A percentile compares a stretch with the other conserved stretches of the same genome.
phyloP scores from a whole-genome alignment of 108 stramenopile genomes.

The Pseudonitzschia multistriata region DNA sequence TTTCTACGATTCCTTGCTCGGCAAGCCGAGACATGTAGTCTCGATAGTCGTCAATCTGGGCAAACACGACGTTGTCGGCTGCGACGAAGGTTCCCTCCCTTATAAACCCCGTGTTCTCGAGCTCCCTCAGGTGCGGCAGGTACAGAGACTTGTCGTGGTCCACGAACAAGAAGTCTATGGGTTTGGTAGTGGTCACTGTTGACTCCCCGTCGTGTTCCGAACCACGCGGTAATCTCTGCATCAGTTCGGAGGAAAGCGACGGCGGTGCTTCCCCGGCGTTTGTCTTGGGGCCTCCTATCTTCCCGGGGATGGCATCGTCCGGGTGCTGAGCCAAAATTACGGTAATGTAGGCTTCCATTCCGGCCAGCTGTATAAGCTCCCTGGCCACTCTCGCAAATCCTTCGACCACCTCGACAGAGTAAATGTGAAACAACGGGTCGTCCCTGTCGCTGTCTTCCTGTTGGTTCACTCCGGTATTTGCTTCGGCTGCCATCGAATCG shows the following conservation, averaged over 20 bases:
- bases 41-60: constrained; percentile 70
- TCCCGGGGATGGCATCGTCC: not conserved
- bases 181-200: not conserved
- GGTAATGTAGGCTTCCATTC: constrained; percentile 50
- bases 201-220: not conserved
- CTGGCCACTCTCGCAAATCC: constrained; percentile 50
- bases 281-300: constrained; percentile 15
- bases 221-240: not conserved
- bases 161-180: constrained; percentile 73
- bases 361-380: constrained; percentile 55
- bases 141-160: constrained; percentile 91
- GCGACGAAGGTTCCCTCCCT: constrained; percentile 58
- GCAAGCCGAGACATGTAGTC: constrained; percentile 47
- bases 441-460: not conserved
- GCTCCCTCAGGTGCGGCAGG: constrained; percentile 56
- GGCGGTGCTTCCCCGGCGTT: not conserved
- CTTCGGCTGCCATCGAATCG: not conserved
- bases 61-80: constrained; percentile 89
- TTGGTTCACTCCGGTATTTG: not conserved
- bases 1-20: constrained; percentile 51
- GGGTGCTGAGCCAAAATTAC: constrained; percentile 30
- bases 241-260: not conserved
- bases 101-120: constrained; percentile 54
- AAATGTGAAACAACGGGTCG: constrained; percentile 39
- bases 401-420: constrained; percentile 68